Evolutionary conservation across 2,329 filamentous ascomycete species (phyloP).

Genomic region (Aspergillus jensenii): DNA sequence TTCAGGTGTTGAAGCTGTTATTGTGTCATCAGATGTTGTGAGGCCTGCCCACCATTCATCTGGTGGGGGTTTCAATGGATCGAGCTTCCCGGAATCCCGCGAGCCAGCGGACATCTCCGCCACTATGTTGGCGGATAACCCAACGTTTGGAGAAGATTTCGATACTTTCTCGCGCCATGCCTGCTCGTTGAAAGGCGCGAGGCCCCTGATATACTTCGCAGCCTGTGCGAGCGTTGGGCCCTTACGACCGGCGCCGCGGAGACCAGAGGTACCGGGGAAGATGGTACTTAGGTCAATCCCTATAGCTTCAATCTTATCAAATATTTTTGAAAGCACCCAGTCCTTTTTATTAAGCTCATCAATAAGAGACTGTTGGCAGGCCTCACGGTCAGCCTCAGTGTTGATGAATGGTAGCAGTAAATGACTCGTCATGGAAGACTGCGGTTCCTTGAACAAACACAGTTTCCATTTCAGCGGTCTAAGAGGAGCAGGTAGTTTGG

Average conservation of each 20-base stretch:
- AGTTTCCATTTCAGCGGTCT: constrained; percentile 55
- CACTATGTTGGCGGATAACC: constrained; percentile 26
- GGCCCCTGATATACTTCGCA: constrained; percentile 55
- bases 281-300: constrained; percentile 57
- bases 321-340: constrained; percentile 56
- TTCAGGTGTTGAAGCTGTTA: not conserved
- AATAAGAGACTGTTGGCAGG: constrained; percentile 51
- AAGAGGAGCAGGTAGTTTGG: constrained; percentile 55
- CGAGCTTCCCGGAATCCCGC: constrained; percentile 2
- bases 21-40: constrained; percentile 2
- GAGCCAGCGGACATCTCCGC: constrained; percentile 21
- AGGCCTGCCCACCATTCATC: constrained; percentile 38
- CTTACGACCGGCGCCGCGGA: constrained; percentile 44
- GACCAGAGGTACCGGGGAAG: constrained; percentile 55
- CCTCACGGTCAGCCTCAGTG: constrained; percentile 48
- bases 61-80: constrained; percentile 17
- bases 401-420: constrained; percentile 56
- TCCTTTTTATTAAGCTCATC: constrained; percentile 58
- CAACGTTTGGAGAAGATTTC: constrained; percentile 16
- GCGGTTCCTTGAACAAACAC: constrained; percentile 41
- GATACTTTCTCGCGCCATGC: constrained; percentile 42
- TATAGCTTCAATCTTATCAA: constrained; percentile 58
- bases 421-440: constrained; percentile 46
- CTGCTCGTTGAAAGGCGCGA: constrained; percentile 53
- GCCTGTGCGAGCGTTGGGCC: constrained; percentile 50